phyloP scores from a whole-genome alignment of 2,329 filamentous ascomycete species.

The Penicillium sclerotigenum region DNA sequence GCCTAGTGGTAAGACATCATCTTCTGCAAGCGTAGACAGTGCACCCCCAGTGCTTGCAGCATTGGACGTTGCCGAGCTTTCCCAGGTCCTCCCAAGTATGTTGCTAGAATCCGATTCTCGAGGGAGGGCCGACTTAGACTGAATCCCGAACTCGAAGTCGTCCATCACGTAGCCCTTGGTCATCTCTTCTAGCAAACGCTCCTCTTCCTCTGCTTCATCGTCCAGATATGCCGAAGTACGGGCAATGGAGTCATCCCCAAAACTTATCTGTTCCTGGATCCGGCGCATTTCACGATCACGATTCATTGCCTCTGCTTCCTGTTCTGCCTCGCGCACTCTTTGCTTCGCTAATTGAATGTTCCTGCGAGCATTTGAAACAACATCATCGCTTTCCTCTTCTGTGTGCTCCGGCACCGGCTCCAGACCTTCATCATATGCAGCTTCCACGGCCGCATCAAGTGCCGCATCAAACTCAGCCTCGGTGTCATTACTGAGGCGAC shows the following conservation, averaged over 20 bases:
- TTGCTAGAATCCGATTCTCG: constrained; percentile 80
- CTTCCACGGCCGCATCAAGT: constrained; percentile 90
- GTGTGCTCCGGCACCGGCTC: constrained; percentile 57
- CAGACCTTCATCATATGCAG: constrained; percentile 88
- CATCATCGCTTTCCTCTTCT: constrained; percentile 31
- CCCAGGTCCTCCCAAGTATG: constrained; percentile 73
- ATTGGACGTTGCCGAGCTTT: constrained; percentile 73
- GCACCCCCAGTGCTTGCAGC: constrained; percentile 65
- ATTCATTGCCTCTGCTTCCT: constrained; percentile 62
- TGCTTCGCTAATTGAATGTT: constrained; percentile 75
- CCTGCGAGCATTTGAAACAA: constrained; percentile 53
- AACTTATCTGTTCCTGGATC: constrained; percentile 30
- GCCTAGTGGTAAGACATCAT: constrained; percentile 41
- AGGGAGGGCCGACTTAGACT: constrained; percentile 65
- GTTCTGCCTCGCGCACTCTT: constrained; percentile 68
- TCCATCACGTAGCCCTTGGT: constrained; percentile 78
- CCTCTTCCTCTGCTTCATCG: constrained; percentile 68
- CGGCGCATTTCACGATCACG: constrained; percentile 58
- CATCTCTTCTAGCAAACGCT: constrained; percentile 81
- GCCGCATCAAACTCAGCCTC: constrained; percentile 93
- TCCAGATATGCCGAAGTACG: constrained; percentile 50
- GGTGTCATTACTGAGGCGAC: constrained; percentile 66
- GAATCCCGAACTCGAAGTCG: constrained; percentile 72
- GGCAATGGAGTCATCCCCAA: constrained; percentile 20
- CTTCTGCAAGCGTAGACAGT: constrained; percentile 71